A percentile compares a stretch with the other conserved stretches of the same genome.
Evolutionary conservation across 176 grass and related monocot genomes (phyloP).

Genomic region (Metroxylon sagu): DNA sequence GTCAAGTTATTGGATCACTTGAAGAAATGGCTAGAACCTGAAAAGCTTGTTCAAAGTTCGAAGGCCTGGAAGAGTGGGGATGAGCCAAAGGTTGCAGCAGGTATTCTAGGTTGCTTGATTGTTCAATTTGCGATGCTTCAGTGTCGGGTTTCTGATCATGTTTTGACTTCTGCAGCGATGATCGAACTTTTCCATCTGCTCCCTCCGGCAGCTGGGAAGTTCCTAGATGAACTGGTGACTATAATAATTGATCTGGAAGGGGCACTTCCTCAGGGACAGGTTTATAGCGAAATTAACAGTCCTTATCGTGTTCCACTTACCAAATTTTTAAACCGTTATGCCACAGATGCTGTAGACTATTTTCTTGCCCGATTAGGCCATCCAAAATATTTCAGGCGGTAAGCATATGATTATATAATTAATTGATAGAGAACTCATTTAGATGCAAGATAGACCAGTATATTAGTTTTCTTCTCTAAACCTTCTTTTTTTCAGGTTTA

Average conservation of each 20-base stretch:
- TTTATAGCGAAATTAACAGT: conserved; percentile 99
- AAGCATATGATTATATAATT: conserved; percentile 1
- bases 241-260: conserved; percentile 92
- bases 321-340: conserved; percentile 93
- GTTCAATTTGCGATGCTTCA: neutral
- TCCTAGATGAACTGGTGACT: conserved; percentile 91
- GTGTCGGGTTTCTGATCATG: conserved; percentile 5
- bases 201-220: conserved; percentile 79
- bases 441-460: neutral
- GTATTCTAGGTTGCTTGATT: conserved; percentile 19
- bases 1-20: conserved; percentile 95
- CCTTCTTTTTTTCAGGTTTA: conserved; percentile 54
- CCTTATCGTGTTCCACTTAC: conserved; percentile 88
- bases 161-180: conserved; percentile 62
- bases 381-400: conserved; percentile 97
- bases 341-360: conserved; percentile 83
- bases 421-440: neutral
- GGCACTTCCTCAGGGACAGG: conserved; percentile 80
- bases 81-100: conserved; percentile 93
- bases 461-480: too few relatives aligned
- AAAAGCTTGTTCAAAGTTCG: conserved; percentile 86
- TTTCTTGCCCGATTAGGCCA: conserved; percentile 79
- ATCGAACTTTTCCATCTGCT: conserved; percentile 99
- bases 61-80: conserved; percentile 97
- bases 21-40: conserved; percentile 96